Base-by-base conservation (phyloP, 1,284 basidiomycete species). In the Heterobasidion annosum region DNA sequence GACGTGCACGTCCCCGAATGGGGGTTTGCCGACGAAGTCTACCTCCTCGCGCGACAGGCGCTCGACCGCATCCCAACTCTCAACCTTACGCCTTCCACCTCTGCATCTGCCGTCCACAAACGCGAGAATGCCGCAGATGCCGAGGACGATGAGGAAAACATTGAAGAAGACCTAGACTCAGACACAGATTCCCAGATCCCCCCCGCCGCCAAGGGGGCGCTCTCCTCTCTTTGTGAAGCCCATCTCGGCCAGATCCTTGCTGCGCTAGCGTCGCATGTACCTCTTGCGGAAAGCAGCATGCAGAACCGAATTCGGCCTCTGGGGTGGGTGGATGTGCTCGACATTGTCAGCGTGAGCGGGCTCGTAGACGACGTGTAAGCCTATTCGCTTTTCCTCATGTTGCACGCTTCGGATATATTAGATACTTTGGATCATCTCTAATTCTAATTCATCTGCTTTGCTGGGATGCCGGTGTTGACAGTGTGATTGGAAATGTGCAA, bases 1-100 rank as follows among this genome's bases (percentile, higher is more conserved):
- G 82, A 85, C 56, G 72, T 84, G 1, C 69, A 73, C 42, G 66
- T 73, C 8, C 82, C 84, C 0, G 78, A 84, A 65, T 87, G 79
- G 79, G 66, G 65, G 25, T 68, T 85, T 10, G 71, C 78, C 49
- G 83, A 86, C 54, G 84, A 87, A 64, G 69, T 86, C 16, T 67
- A 67, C 19, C 62, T 68, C 6, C 63, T 82, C 35, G 72, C 74
- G 7, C 60, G 67, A 33, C 65, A 62, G 50, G 56, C 58, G 10
- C 44, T 69, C 25, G 15, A 50, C n/a, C 34, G 19, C 2, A 50
- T 50, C 34, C 1, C 43, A 57, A 71, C 68, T 52, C 65, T 66
- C 25, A 71, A 70, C 58, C 65, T 64, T 25, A 16, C 2, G 63
- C 66, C 5, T 67, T 52, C 67, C 65, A 47, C n/a, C 43, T 53